These are phyloP conservation scores for Vinca minor DNA, from an alignment of 257 asterid genomes.

Conservation along the genomic window DNA sequence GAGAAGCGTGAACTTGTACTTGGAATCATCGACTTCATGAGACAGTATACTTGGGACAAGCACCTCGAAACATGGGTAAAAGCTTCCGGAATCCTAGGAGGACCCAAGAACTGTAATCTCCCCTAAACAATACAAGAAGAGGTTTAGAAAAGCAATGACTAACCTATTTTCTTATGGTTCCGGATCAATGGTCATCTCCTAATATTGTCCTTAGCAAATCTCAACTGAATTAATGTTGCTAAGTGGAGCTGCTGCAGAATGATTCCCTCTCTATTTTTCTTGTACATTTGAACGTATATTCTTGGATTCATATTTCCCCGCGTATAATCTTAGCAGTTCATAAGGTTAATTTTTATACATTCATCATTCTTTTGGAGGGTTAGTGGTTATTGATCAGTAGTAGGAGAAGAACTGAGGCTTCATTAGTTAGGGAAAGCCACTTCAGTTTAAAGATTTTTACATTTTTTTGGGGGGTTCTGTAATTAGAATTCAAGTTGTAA, in stretches of 20 bases:
- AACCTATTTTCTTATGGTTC: conserved; percentile 84
- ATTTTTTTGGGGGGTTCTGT: not conserved
- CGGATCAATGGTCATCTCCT: conserved; percentile 92
- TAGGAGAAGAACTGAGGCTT: too few species aligned
- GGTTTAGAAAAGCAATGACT: conserved; percentile 96
- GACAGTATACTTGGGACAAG: conserved; percentile 98
- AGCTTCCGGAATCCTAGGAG: conserved; percentile 91
- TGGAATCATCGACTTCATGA: conserved; percentile 94
- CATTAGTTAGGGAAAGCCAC: too few species aligned
- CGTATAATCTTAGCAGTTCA: conserved; percentile 24
- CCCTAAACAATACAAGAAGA: conserved; percentile 84
- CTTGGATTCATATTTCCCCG: conserved; percentile 15
- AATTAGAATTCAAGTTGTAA: conserved; percentile 24
- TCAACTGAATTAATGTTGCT: conserved; percentile 43
- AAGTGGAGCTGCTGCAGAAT: conserved; percentile 17
- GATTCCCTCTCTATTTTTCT: conserved; percentile 10
- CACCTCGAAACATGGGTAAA: conserved; percentile 96
- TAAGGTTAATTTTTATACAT: conserved; percentile 10
- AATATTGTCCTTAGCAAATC: conserved; percentile 46
- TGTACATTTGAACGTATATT: conserved; percentile 23
- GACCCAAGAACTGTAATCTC: conserved; percentile 88
- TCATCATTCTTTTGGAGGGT: conserved; percentile 46
- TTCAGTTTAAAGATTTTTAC: conserved; percentile 11
- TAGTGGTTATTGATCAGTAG: conserved; percentile 22
- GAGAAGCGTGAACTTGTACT: conserved; percentile 89